Evolutionary conservation across 768 basidiomycete genomes (phyloP).

Genomic region (Naganishia antarctica): DNA sequence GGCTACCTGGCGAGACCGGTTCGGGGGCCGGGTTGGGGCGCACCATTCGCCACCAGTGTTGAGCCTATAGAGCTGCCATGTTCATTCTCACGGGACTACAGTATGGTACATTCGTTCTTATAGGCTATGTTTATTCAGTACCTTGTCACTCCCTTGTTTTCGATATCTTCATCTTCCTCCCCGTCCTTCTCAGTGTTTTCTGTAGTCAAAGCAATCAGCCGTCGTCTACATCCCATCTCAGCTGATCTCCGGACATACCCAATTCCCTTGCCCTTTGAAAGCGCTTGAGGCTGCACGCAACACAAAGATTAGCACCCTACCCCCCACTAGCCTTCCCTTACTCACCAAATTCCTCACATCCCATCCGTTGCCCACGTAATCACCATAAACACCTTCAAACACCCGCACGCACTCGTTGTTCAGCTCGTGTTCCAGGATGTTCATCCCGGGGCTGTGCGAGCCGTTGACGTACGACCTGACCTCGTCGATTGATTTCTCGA

Average conservation of each 20-base stretch:
- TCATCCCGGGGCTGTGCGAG: conserved; percentile 69
- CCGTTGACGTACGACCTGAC: conserved; percentile 53
- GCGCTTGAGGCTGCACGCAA: conserved; percentile 6
- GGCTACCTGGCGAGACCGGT: no score
- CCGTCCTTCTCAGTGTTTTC: conserved; percentile 5
- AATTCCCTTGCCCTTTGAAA: conserved; percentile 9
- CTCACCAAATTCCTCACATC: conserved; percentile 47
- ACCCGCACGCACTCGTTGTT: conserved; percentile 59
- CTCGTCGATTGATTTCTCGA: conserved; percentile 55
- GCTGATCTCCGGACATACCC: background rate
- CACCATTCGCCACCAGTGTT: no score
- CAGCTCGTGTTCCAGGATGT: conserved; percentile 80
- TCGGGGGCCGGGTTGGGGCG: no score
- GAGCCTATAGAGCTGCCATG: no score
- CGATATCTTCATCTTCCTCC: no score
- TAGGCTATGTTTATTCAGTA: no score
- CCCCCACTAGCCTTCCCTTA: background rate
- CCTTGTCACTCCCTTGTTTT: no score
- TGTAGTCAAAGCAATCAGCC: background rate
- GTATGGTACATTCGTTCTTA: no score
- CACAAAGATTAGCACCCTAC: background rate
- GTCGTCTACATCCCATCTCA: background rate
- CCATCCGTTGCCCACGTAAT: conserved; percentile 61
- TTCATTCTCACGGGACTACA: no score
- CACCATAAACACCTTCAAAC: conserved; percentile 55